These are phyloP conservation scores for Jasminum sambac DNA, from an alignment of 257 asterid species.

Conservation along the genomic window DNA sequence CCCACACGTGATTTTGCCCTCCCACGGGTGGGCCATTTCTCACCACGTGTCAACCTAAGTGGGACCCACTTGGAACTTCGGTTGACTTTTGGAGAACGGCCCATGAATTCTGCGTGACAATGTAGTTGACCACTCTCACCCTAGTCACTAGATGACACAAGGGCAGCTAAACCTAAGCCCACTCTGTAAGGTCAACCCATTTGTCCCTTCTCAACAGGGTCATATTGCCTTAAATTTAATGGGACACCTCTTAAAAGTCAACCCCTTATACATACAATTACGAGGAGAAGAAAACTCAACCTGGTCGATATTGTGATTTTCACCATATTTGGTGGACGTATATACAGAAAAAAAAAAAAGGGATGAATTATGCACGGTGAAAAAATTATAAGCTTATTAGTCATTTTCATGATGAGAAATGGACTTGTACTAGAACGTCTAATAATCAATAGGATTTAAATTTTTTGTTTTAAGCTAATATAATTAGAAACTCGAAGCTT, in stretches of 20 bases:
- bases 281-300: too few species aligned
- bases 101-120: constrained; percentile 48
- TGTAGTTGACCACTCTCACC: constrained; percentile 20
- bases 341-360: too few species aligned
- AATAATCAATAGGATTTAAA: too few species aligned
- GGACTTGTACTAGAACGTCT: too few species aligned
- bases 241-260: constrained; percentile 52
- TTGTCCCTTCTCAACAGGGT: constrained; percentile 32
- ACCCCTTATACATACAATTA: constrained; percentile 31
- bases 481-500: too few species aligned
- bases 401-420: too few species aligned
- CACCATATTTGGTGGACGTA: too few species aligned
- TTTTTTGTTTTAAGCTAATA: too few species aligned
- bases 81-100: constrained; percentile 56
- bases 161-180: constrained; percentile 46
- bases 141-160: constrained; percentile 31
- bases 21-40: constrained; percentile 28
- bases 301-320: too few species aligned
- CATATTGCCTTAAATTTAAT: constrained; percentile 30
- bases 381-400: too few species aligned
- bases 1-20: constrained; percentile 30
- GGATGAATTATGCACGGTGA: too few species aligned
- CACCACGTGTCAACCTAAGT: constrained; percentile 19
- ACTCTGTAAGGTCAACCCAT: constrained; percentile 33
- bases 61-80: constrained; percentile 9